Conservation (phyloP, 305 asterid species). For the Solanum aculeatissimum region DNA sequence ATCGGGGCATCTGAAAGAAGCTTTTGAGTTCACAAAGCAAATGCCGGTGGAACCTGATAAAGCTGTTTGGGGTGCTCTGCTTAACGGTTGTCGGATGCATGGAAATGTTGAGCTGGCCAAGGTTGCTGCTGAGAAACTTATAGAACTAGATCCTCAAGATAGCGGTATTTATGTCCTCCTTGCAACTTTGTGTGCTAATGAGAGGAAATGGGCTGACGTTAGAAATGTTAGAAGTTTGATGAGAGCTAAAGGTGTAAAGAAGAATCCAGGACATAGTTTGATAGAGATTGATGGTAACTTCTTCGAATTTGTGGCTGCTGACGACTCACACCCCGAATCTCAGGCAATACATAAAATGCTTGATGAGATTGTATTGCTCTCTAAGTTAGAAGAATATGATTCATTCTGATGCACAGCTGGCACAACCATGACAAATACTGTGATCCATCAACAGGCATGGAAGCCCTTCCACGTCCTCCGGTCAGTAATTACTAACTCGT, state of each 20-base stretch:
- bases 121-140: constrained; percentile 48
- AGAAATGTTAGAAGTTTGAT: constrained; percentile 47
- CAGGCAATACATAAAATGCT: constrained; percentile 33
- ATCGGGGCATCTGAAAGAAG: constrained; percentile 46
- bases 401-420: constrained; percentile 6
- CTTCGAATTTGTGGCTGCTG: constrained; percentile 59
- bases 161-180: constrained; percentile 59
- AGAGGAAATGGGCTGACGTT: constrained; percentile 51
- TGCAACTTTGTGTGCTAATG: constrained; percentile 46
- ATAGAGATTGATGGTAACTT: constrained; percentile 52
- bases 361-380: constrained; percentile 18
- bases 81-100: constrained; percentile 59
- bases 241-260: constrained; percentile 53
- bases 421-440: neutral
- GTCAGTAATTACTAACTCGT: neutral
- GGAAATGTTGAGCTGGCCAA: constrained; percentile 51
- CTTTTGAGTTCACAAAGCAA: constrained; percentile 26
- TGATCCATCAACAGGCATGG: neutral
- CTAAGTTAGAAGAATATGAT: constrained; percentile 19
- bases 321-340: constrained; percentile 34
- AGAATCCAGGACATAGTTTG: constrained; percentile 54
- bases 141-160: constrained; percentile 49
- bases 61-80: constrained; percentile 65
- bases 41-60: constrained; percentile 64
- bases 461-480: neutral